Evolutionary conservation across 257 asterid genomes (phyloP).

Genomic region (Solanum sparsipilum): DNA sequence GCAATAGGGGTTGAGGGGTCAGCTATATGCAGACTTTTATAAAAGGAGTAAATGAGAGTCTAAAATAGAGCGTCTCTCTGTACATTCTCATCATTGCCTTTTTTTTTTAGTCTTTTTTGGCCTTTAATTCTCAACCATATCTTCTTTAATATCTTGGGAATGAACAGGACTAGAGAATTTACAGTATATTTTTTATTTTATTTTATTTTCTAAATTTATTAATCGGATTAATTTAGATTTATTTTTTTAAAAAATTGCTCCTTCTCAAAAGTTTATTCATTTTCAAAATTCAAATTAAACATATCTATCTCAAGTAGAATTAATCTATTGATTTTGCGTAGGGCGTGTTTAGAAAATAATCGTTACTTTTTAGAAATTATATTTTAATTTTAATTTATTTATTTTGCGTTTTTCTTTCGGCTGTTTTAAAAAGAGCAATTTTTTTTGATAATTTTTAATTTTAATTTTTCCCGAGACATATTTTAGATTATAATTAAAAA

Average conservation of each 20-base stretch:
- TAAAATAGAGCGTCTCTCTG: background rate
- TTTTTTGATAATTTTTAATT: too few relatives aligned
- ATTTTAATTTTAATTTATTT: too few relatives aligned
- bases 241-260: too few relatives aligned
- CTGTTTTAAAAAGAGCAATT: too few relatives aligned
- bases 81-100: slow-evolving; percentile 25
- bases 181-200: background rate
- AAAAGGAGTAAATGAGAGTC: background rate
- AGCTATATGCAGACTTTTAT: background rate
- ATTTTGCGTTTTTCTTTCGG: too few relatives aligned
- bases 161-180: background rate
- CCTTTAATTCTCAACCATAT: slow-evolving; percentile 10
- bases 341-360: background rate
- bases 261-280: background rate
- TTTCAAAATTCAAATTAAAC: background rate
- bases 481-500: too few relatives aligned
- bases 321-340: background rate
- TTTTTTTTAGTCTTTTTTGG: slow-evolving; percentile 1
- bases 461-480: too few relatives aligned
- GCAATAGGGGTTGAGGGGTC: background rate
- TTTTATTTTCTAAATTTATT: too few relatives aligned
- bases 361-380: background rate
- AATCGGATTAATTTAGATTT: too few relatives aligned
- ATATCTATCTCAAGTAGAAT: background rate
- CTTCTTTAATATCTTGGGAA: background rate